Evolutionary conservation across 768 basidiomycete species (phyloP).

Genomic region (Suillus alpinus): DNA sequence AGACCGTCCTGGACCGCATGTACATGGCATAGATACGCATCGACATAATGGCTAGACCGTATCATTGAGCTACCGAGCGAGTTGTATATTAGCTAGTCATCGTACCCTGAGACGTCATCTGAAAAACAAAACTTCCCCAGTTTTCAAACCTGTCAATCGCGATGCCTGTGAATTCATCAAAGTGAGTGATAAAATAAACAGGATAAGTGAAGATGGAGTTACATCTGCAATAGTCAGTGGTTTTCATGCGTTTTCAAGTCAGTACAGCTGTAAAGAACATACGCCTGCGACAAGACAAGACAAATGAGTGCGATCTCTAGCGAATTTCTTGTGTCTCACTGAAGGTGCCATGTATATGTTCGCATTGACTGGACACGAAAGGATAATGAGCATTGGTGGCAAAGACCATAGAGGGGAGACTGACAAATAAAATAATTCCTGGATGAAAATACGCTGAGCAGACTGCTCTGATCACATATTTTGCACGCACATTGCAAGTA

Average conservation of each 20-base stretch:
- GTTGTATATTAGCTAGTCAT: not conserved
- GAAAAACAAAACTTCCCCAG: slow-evolving; percentile 11
- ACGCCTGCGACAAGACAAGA: not conserved
- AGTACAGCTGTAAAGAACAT: not conserved
- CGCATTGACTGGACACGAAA: slow-evolving; percentile 14
- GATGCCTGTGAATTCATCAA: slow-evolving; percentile 6
- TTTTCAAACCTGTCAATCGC: slow-evolving; percentile 12
- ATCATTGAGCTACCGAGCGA: not conserved
- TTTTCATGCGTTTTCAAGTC: not conserved
- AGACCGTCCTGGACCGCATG: slow-evolving; percentile 10
- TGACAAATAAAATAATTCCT: no score
- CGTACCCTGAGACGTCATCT: slow-evolving; percentile 12
- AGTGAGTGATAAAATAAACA: not conserved
- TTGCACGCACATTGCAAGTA: slow-evolving; percentile 14
- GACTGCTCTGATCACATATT: not conserved
- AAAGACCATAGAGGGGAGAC: not conserved
- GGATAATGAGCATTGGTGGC: not conserved
- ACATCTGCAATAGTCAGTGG: slow-evolving; percentile 7
- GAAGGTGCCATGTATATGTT: slow-evolving; percentile 15
- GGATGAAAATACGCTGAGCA: not conserved
- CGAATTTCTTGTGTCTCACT: slow-evolving; percentile 1
- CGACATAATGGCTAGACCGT: slow-evolving; percentile 13
- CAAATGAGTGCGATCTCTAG: not conserved
- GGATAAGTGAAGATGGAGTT: not conserved
- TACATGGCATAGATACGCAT: slow-evolving; percentile 23